Conservation (phyloP, 208 protist genomes). For the Wallacemonas sp. region DNA sequence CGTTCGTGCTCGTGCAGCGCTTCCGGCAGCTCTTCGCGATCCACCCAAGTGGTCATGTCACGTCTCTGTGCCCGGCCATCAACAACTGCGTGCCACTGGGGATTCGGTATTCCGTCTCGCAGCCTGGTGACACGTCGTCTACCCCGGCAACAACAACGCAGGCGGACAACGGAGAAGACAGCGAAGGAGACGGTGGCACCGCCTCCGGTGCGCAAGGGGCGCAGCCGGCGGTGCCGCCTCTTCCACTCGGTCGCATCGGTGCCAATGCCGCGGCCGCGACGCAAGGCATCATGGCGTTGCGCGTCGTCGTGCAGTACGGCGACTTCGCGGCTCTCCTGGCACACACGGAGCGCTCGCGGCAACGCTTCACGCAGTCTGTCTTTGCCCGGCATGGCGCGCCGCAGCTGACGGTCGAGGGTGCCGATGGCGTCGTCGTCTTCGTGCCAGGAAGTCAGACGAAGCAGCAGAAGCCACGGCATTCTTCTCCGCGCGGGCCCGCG, state of each 20-base stretch:
- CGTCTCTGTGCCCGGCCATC: slow-evolving; percentile 36
- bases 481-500: too few relatives aligned
- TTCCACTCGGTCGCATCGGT: background rate
- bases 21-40: slow-evolving; percentile 28
- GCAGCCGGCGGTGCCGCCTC: background rate
- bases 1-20: slow-evolving; percentile 39
- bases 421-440: slow-evolving; percentile 7
- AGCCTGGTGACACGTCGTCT: background rate
- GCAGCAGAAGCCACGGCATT: background rate
- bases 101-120: background rate
- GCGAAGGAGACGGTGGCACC: background rate
- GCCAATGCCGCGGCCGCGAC: background rate
- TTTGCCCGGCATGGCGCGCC: background rate
- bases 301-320: slow-evolving; percentile 22
- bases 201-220: background rate
- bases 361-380: slow-evolving; percentile 5
- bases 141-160: background rate
- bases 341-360: background rate
- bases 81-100: slow-evolving; percentile 20
- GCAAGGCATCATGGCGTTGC: slow-evolving; percentile 22
- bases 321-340: slow-evolving; percentile 19
- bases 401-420: background rate
- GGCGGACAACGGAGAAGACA: too few relatives aligned
- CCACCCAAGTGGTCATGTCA: slow-evolving; percentile 33
- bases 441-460: background rate